Evolutionary conservation across 805 yeast species (phyloP), one percentile per base, ranked within the genome.

Genomic region (Starmerella sp.): DNA sequence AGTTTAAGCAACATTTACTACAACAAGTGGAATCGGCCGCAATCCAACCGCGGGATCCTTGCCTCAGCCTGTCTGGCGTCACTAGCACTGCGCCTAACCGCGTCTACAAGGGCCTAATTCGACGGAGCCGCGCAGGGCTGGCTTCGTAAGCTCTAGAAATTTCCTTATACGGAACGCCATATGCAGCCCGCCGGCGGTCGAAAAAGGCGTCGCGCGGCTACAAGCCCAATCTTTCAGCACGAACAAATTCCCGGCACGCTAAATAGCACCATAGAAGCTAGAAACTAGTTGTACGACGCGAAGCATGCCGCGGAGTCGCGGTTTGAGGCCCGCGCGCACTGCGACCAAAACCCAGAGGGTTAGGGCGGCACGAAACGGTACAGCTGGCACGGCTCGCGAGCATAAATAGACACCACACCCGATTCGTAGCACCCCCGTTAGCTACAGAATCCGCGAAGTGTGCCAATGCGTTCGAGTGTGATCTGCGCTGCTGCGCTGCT

Each of bases 401-500:
- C 48, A 46, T 46, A 46, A 46, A 34, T 46, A 46, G 32, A 8
- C 47, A 14, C 22, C 22, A 22, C 22, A 22, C 22, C 22, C 22
- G 22, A 22, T 22, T 22, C 22, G 22, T 22, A 22, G 22, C 22
- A 22, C 22, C 22, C 22, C 22, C 22, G 22, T 22, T 22, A 22
- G 22, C 22, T 22, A 22, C 30, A 17, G n/a, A 15, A 14, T 29
- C 10, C 34, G 14, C 14, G 35, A 30, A 29, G 8, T 43, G 5
- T n/a, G 30, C 49, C 39, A 46, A 46, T 46, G 49, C 49, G 49
- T 34, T 46, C 49, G 30, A 32, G 31, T 34, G 39, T 46, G 5
- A 15, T 46, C 11, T 46, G 15, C 13, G 49, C 49, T 46, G 49
- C 49, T 29, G 53, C 53, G 29, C 30, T 56, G 8, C 35, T 56